Evolutionary conservation across 164 flowering plant genomes (phyloP).

Genomic region (Stephania japonica): DNA sequence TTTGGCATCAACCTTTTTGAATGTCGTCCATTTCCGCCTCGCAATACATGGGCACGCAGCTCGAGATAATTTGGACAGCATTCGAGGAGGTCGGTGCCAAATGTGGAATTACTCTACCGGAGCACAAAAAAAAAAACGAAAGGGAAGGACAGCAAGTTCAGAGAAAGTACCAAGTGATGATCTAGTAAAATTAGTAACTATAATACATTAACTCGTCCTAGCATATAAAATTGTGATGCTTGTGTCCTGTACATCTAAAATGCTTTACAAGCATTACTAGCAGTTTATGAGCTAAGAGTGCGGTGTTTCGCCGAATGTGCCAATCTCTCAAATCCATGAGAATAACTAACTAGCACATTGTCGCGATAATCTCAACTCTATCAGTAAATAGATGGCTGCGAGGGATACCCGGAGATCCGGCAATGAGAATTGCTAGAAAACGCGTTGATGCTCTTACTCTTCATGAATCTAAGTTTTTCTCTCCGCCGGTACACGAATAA

Average conservation of each 20-base stretch:
- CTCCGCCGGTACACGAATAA: not conserved
- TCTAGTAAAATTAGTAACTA: not conserved
- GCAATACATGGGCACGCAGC: too few species aligned
- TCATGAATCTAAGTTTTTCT: not conserved
- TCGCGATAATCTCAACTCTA: not conserved
- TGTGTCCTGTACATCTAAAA: conserved; percentile 5
- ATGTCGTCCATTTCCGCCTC: too few species aligned
- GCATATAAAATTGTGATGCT: not conserved
- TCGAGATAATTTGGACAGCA: too few species aligned
- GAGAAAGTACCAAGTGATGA: not conserved
- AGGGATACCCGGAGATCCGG: not conserved
- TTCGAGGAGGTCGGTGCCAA: too few species aligned
- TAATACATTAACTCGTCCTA: not conserved
- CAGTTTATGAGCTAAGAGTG: not conserved
- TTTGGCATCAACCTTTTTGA: too few species aligned
- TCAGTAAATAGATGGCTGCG: not conserved
- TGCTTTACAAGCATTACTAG: not conserved
- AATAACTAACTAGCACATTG: not conserved
- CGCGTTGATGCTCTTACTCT: not conserved
- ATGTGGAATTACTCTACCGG: too few species aligned
- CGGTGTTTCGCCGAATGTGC: not conserved
- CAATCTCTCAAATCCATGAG: not conserved
- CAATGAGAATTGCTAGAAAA: not conserved
- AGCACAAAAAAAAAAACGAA: too few species aligned
- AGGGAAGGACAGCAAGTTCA: not conserved